A percentile compares a stretch with the other conserved stretches of the same genome.
These are phyloP conservation scores for Annona cherimola DNA, from an alignment of 164 flowering plant genomes.

Conservation along the genomic window DNA sequence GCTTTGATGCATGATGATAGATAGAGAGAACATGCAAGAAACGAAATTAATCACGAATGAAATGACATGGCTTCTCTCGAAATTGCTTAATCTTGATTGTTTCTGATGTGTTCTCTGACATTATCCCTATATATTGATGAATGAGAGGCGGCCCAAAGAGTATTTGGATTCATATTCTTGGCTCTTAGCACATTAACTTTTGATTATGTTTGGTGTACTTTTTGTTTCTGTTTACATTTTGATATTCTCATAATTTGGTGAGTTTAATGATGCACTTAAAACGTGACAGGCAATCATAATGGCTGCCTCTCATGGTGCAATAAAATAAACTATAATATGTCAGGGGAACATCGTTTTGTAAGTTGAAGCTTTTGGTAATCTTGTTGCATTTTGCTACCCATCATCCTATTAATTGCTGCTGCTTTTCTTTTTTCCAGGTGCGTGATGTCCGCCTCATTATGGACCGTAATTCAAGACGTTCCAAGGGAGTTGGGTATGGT, in stretches of 20 bases:
- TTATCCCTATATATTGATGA: background rate
- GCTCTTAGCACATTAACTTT: conserved; percentile 1
- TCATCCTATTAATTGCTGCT: conserved; percentile 7
- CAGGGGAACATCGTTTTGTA: conserved; percentile 27
- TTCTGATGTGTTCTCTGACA: background rate
- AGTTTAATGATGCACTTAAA: conserved; percentile 26
- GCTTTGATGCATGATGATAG: background rate
- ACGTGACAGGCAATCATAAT: conserved; percentile 34
- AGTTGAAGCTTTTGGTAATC: conserved; percentile 23
- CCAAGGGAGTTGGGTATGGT: conserved; percentile 62
- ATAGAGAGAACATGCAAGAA: background rate
- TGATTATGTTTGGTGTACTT: background rate
- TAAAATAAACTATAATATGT: conserved; percentile 23
- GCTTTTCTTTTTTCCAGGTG: conserved; percentile 16
- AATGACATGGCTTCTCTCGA: background rate
- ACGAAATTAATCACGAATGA: background rate
- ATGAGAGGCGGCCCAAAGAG: background rate
- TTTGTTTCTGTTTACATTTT: conserved; percentile 4
- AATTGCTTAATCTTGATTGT: background rate
- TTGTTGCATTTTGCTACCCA: conserved; percentile 1
- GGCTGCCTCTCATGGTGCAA: conserved; percentile 34
- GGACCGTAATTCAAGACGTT: conserved; percentile 36
- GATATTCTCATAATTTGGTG: conserved; percentile 9
- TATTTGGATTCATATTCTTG: conserved; percentile 1
- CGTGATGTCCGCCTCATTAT: conserved; percentile 35